Conservation (phyloP, 495 filamentous ascomycete genomes). For the Penicillium cinerascens region DNA sequence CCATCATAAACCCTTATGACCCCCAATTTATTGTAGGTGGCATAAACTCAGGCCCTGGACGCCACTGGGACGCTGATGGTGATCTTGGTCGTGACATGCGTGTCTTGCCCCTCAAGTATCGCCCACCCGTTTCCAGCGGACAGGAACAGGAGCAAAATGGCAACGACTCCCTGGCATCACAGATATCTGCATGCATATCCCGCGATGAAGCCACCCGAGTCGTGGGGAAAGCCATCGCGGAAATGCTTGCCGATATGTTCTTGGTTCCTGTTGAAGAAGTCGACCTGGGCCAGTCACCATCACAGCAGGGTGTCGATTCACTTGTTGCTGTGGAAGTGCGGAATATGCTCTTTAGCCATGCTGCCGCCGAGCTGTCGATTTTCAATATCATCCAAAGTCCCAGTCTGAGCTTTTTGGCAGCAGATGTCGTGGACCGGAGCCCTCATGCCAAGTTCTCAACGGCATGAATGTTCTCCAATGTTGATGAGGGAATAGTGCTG, state of each 20-base stretch:
- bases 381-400: no score
- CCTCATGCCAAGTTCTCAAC: no score
- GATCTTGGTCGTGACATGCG: constrained; percentile 6
- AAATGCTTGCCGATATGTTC: constrained; percentile 14
- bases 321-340: no score
- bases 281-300: constrained; percentile 8
- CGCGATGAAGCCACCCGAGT: background rate
- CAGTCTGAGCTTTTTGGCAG: no score
- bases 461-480: no score
- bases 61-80: background rate
- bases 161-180: background rate
- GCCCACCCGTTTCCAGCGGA: no score
- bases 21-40: constrained; percentile 15
- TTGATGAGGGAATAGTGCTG: no score
- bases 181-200: background rate
- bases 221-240: constrained; percentile 5
- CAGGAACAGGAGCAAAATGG: background rate
- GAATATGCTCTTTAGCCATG: no score
- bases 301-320: no score
- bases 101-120: background rate
- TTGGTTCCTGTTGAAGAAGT: constrained; percentile 15
- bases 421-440: no score
- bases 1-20: background rate
- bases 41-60: background rate
- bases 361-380: no score